Percentiles rank a stretch among this genome's conserved stretches.
Evolutionary conservation across 164 flowering plant genomes (phyloP).

Genomic region (Pachysandra terminalis): DNA sequence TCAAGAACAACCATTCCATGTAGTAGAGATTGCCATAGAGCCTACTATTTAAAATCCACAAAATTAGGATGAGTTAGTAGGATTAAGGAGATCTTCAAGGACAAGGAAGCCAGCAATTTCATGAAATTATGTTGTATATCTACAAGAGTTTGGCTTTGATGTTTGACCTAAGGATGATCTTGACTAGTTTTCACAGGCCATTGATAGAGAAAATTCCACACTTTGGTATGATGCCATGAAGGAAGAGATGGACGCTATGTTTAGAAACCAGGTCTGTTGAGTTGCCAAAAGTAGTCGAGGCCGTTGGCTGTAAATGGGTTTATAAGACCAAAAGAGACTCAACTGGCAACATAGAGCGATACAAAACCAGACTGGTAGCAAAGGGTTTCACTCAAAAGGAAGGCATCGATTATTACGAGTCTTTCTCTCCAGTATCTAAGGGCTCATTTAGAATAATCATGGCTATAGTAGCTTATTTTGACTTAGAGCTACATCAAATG

Average conservation of each 20-base stretch:
- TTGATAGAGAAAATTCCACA: no score
- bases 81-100: no score
- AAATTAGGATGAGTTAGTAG: no score
- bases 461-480: constrained; percentile 13
- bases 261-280: background rate
- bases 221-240: background rate
- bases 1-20: no score
- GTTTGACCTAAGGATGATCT: no score
- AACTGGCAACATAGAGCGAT: background rate
- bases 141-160: no score
- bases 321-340: background rate
- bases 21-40: no score
- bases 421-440: background rate
- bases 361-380: background rate
- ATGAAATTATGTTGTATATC: no score
- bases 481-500: constrained; percentile 15
- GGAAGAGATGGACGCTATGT: background rate
- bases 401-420: background rate
- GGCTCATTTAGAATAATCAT: constrained; percentile 7
- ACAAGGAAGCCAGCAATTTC: no score
- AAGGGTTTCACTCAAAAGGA: background rate
- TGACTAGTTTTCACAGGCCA: no score
- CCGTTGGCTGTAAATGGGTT: background rate
- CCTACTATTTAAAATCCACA: no score
- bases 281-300: background rate